A percentile compares a stretch with the other conserved stretches of the same genome.
phyloP scores from a whole-genome alignment of 1,139 yeast genomes.

The Lodderomyces oxycetoniae region DNA sequence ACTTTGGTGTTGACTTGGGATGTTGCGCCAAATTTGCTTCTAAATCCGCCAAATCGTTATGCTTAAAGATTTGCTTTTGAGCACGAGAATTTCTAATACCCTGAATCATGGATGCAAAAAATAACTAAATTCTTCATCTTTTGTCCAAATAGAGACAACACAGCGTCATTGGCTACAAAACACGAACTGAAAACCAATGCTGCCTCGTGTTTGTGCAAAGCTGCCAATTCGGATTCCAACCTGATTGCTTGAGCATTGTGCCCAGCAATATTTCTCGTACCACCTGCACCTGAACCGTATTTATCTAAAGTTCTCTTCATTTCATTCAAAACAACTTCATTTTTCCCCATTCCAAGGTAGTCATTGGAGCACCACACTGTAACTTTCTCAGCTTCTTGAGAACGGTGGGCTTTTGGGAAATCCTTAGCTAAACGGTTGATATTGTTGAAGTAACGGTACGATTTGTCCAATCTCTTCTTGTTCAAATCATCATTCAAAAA shows the following conservation, averaged over 20 bases:
- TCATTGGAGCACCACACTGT: constrained; percentile 99
- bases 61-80: constrained; percentile 83
- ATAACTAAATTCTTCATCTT: constrained; percentile 85
- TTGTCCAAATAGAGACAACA: constrained; percentile 87
- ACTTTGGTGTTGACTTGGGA: constrained; percentile 82
- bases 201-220: constrained; percentile 90
- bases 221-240: constrained; percentile 82
- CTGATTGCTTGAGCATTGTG: constrained; percentile 85
- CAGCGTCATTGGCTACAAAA: constrained; percentile 95
- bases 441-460: constrained; percentile 94
- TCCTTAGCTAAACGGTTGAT: constrained; percentile 92
- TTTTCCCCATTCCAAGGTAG: constrained; percentile 90
- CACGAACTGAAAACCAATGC: constrained; percentile 94
- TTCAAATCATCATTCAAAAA: constrained; percentile 58
- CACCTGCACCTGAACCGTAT: constrained; percentile 99
- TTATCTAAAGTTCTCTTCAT: constrained; percentile 80
- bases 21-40: constrained; percentile 73
- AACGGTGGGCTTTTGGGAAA: constrained; percentile 88
- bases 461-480: constrained; percentile 78
- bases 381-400: constrained; percentile 71
- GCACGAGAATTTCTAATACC: constrained; percentile 92
- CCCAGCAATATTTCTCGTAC: constrained; percentile 98
- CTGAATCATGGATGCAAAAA: constrained; percentile 94
- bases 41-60: constrained; percentile 79
- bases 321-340: constrained; percentile 62